Conservation (phyloP, 768 basidiomycete species). For the Arthromyces matolae region DNA sequence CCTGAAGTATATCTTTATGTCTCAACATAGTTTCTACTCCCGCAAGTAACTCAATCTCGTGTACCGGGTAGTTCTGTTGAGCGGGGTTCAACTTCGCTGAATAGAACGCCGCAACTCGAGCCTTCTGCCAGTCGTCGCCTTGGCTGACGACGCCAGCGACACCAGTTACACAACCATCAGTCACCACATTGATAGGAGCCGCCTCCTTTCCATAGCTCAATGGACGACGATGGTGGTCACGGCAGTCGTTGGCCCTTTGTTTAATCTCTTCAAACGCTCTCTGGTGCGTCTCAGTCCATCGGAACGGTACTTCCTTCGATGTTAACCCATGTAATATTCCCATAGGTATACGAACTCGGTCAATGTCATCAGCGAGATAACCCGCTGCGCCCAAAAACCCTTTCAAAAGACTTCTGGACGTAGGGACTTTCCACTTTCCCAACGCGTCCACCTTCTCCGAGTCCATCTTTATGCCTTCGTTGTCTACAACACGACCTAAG, state of each 20-base stretch:
- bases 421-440: background rate
- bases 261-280: background rate
- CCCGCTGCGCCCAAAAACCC: background rate
- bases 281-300: background rate
- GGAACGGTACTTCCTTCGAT: background rate
- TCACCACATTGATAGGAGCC: background rate
- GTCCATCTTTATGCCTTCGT: slow-evolving; percentile 12
- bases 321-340: background rate
- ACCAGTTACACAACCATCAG: background rate
- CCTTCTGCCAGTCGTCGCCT: background rate
- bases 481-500: slow-evolving; percentile 24
- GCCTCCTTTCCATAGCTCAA: background rate
- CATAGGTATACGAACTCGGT: background rate
- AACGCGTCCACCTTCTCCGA: background rate
- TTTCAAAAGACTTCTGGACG: background rate
- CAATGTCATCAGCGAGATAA: slow-evolving; percentile 1
- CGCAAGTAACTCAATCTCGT: background rate
- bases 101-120: background rate
- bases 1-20: background rate
- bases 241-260: background rate
- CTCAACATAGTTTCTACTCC: background rate
- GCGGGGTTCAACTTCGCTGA: background rate
- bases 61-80: slow-evolving; percentile 2
- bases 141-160: background rate
- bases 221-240: background rate